Percentiles rank a stretch among this genome's conserved stretches.
phyloP scores from a whole-genome alignment of 2,329 filamentous ascomycete species.

The Neurospora crassa region DNA sequence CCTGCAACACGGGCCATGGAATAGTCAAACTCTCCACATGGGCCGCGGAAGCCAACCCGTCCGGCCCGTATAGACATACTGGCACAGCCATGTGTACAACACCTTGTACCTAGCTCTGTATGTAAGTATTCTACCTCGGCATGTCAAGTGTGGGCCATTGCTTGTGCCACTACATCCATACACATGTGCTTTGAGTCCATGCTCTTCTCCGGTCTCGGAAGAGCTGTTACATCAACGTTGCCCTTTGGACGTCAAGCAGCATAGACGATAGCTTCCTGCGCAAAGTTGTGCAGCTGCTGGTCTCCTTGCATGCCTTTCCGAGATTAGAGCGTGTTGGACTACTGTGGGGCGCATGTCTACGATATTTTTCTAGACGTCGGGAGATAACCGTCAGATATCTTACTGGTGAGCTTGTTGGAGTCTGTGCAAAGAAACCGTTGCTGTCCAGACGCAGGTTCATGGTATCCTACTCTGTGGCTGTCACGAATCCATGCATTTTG shows the following conservation, averaged over 20 bases:
- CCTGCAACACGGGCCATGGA: too few species aligned
- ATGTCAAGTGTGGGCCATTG: background rate
- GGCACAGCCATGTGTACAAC: background rate
- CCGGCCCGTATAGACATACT: background rate
- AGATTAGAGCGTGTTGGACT: conserved; percentile 22
- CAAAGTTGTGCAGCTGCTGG: conserved; percentile 24
- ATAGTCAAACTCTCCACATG: background rate
- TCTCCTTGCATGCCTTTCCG: conserved; percentile 27
- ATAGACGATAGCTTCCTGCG: conserved; percentile 21
- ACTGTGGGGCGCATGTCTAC: conserved; percentile 20
- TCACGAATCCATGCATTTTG: conserved; percentile 4
- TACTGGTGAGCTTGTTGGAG: conserved; percentile 24
- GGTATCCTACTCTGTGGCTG: conserved; percentile 10
- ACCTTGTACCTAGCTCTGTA: background rate
- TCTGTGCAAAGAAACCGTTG: conserved; percentile 3
- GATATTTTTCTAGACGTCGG: conserved; percentile 13
- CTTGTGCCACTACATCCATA: background rate
- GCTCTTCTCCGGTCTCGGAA: conserved; percentile 16
- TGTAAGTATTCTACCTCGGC: background rate
- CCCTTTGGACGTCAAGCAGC: conserved; percentile 16
- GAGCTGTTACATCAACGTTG: conserved; percentile 16
- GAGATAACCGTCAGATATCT: conserved; percentile 29
- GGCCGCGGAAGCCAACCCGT: background rate
- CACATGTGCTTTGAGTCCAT: background rate
- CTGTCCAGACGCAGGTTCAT: conserved; percentile 11